Percentiles rank a stretch among this genome's conserved stretches.
These are phyloP conservation scores for Tolypocladium nubicola DNA, from an alignment of 2,329 filamentous ascomycete species.

Conservation along the genomic window DNA sequence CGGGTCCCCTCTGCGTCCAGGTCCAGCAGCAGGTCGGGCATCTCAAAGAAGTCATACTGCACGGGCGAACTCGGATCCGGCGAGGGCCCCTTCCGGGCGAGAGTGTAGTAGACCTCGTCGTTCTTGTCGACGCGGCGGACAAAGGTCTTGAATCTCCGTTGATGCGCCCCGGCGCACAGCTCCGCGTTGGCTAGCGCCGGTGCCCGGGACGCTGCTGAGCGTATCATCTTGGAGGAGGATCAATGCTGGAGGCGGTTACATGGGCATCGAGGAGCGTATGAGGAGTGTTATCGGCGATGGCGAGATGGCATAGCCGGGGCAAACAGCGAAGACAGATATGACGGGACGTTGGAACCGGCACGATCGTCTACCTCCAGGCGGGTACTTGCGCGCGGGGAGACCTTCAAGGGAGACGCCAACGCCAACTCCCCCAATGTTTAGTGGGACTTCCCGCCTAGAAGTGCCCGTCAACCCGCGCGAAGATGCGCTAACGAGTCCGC, in stretches of 20 bases:
- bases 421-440: conserved; percentile 1
- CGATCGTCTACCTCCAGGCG: background rate
- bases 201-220: conserved; percentile 4
- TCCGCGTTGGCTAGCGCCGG: conserved; percentile 3
- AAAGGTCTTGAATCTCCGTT: conserved; percentile 13
- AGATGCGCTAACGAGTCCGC: background rate
- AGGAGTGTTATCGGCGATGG: background rate
- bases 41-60: conserved; percentile 23
- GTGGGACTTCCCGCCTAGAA: conserved; percentile 3
- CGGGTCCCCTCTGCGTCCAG: conserved; percentile 37
- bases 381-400: background rate
- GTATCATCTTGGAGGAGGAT: conserved; percentile 7
- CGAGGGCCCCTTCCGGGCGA: conserved; percentile 8
- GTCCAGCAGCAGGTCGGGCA: conserved; percentile 35
- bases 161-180: background rate
- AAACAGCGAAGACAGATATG: background rate
- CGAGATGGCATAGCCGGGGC: background rate
- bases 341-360: background rate
- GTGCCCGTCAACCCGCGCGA: background rate
- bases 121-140: conserved; percentile 10
- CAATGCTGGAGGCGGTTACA: background rate
- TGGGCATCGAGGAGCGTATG: background rate
- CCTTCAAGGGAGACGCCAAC: background rate
- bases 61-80: conserved; percentile 4
- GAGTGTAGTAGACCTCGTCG: conserved; percentile 15